Evolutionary conservation across 1,284 basidiomycete genomes (phyloP).

Genomic region (Moesziomyces parantarcticus): DNA sequence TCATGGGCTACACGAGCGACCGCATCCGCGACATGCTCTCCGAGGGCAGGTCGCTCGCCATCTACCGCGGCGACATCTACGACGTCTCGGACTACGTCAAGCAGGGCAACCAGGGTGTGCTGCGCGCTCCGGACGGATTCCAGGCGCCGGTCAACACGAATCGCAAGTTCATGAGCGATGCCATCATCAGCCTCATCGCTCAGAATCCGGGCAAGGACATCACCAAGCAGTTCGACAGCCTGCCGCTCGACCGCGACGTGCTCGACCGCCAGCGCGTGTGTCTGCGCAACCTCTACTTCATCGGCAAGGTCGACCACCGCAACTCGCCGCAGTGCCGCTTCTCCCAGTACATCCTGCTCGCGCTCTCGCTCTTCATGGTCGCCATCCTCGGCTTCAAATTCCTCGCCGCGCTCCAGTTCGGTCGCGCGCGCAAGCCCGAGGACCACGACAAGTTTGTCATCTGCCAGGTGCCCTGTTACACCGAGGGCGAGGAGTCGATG

Average conservation of each 20-base stretch:
- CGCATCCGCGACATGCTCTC: constrained; percentile 79
- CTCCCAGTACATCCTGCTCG: constrained; percentile 89
- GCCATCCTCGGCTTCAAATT: constrained; percentile 98
- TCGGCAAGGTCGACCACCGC: constrained; percentile 91
- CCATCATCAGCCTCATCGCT: constrained; percentile 84
- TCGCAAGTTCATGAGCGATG: constrained; percentile 79
- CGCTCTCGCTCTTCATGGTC: constrained; percentile 91
- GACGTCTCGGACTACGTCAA: constrained; percentile 81
- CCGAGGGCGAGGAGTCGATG: constrained; percentile 89
- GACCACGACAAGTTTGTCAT: constrained; percentile 99
- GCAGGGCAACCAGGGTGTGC: constrained; percentile 64
- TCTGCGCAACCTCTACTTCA: constrained; percentile 88
- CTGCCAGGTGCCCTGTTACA: constrained; percentile 98
- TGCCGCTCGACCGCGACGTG: constrained; percentile 76
- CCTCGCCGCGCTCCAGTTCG: constrained; percentile 90
- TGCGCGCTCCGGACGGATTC: constrained; percentile 75
- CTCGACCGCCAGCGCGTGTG: constrained; percentile 84
- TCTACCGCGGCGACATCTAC: constrained; percentile 87
- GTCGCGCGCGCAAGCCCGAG: constrained; percentile 84
- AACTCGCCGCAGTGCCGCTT: constrained; percentile 91
- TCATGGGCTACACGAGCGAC: constrained; percentile 85
- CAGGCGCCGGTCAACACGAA: constrained; percentile 74
- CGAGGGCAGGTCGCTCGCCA: constrained; percentile 76
- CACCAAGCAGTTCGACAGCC: constrained; percentile 79
- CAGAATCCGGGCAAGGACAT: constrained; percentile 84